Conservation (phyloP, 139 green algal genomes). For the Chlorella sp. region DNA sequence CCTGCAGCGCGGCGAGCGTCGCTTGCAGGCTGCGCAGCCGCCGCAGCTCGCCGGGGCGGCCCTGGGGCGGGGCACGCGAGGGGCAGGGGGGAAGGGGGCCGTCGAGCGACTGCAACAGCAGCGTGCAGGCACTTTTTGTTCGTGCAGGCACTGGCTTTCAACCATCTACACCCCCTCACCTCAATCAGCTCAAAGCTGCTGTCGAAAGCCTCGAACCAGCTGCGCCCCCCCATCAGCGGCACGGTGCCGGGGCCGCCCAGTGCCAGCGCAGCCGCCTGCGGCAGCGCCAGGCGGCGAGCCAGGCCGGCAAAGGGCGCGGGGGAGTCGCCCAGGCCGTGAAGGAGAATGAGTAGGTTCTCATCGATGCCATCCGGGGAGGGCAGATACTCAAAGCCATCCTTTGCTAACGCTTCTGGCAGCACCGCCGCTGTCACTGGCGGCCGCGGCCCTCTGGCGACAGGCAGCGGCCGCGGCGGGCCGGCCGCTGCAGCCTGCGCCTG, state of each 20-base stretch:
- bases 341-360: slow-evolving; percentile 45
- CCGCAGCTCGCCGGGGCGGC: slow-evolving; percentile 23
- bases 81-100: not conserved
- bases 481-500: not conserved
- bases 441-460: no score
- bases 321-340: slow-evolving; percentile 49
- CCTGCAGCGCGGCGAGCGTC: slow-evolving; percentile 16
- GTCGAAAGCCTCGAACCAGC: slow-evolving; percentile 40
- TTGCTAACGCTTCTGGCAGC: slow-evolving; percentile 20
- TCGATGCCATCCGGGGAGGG: slow-evolving; percentile 27
- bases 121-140: not conserved
- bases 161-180: not conserved
- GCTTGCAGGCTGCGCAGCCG: slow-evolving; percentile 23
- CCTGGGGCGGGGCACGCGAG: not conserved
- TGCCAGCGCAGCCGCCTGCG: slow-evolving; percentile 42
- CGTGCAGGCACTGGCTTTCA: not conserved
- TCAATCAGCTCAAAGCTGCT: slow-evolving; percentile 41
- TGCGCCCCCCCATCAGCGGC: slow-evolving; percentile 33
- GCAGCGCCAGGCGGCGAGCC: slow-evolving; percentile 37
- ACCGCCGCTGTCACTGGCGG: slow-evolving; percentile 4
- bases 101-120: not conserved
- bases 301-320: slow-evolving; percentile 34
- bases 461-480: not conserved
- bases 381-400: slow-evolving; percentile 4
- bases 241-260: slow-evolving; percentile 35